These are phyloP conservation scores for Fistulifera solaris DNA, from an alignment of 108 stramenopile species.

Conservation along the genomic window DNA sequence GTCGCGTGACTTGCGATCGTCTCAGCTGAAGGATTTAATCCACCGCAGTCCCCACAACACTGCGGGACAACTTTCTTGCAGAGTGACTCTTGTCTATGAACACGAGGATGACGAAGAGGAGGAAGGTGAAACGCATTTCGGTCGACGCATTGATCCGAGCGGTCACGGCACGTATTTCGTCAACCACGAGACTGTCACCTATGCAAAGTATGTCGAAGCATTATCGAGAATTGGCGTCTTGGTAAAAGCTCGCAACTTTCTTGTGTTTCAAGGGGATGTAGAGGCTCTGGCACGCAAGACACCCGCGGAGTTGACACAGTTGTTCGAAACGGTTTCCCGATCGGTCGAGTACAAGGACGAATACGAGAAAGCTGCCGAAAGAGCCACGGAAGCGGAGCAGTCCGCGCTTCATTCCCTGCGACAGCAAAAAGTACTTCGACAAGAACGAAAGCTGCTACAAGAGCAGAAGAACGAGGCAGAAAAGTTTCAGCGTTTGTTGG, in stretches of 20 bases:
- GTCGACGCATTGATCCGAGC: slow-evolving; percentile 66
- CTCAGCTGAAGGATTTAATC: slow-evolving; percentile 91
- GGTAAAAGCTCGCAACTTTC: slow-evolving; percentile 96
- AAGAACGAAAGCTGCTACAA: slow-evolving; percentile 84
- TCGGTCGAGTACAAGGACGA: slow-evolving; percentile 65
- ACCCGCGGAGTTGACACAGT: slow-evolving; percentile 86
- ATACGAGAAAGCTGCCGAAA: slow-evolving; percentile 72
- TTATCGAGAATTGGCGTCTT: slow-evolving; percentile 91
- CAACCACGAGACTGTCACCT: slow-evolving; percentile 62
- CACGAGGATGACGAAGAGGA: slow-evolving; percentile 11
- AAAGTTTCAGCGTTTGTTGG: slow-evolving; percentile 57
- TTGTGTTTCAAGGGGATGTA: slow-evolving; percentile 99
- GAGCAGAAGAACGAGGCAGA: slow-evolving; percentile 94
- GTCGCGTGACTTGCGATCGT: slow-evolving; percentile 85
- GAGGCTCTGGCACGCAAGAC: slow-evolving; percentile 90
- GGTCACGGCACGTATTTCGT: slow-evolving; percentile 87
- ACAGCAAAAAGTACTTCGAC: slow-evolving; percentile 84
- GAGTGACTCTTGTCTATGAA: slow-evolving; percentile 71
- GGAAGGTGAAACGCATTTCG: slow-evolving; percentile 48
- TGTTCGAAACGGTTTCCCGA: slow-evolving; percentile 90
- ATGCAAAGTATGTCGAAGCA: slow-evolving; percentile 76
- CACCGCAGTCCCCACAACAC: slow-evolving; percentile 64
- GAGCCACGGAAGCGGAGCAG: slow-evolving; percentile 84
- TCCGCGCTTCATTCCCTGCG: slow-evolving; percentile 76
- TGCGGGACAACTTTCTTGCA: slow-evolving; percentile 33